phyloP scores from a whole-genome alignment of 1,284 basidiomycete genomes.

The Vanrija pseudolonga region DNA sequence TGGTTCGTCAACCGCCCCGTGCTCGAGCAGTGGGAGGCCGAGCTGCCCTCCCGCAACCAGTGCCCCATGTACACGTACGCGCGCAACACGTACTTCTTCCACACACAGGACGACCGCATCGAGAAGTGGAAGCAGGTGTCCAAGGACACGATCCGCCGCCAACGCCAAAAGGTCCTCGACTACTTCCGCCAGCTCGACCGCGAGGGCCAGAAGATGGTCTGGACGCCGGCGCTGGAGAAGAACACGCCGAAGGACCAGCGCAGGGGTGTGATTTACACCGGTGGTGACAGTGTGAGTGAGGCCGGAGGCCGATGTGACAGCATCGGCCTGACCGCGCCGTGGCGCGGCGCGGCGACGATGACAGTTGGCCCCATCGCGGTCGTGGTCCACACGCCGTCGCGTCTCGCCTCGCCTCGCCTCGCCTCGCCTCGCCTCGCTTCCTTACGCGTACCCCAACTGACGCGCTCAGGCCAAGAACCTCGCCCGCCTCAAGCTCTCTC shows the following conservation, averaged over 20 bases:
- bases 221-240: conserved; percentile 35
- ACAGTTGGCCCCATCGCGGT: too few species aligned
- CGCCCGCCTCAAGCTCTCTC: conserved; percentile 39
- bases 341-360: too few species aligned
- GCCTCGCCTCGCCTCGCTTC: too few species aligned
- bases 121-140: conserved; percentile 42
- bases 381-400: too few species aligned
- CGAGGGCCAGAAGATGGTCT: conserved; percentile 42
- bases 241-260: conserved; percentile 26
- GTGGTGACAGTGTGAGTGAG: conserved; percentile 47
- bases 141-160: conserved; percentile 36
- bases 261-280: conserved; percentile 50
- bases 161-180: conserved; percentile 44
- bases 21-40: conserved; percentile 43
- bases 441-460: not conserved
- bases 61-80: conserved; percentile 45
- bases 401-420: too few species aligned
- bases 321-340: not conserved
- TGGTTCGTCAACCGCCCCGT: conserved; percentile 35
- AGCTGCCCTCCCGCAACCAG: conserved; percentile 34
- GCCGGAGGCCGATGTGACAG: too few species aligned
- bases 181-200: conserved; percentile 42
- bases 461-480: conserved; percentile 38
- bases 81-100: conserved; percentile 47
- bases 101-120: conserved; percentile 34